Evolutionary conservation across 768 basidiomycete species (phyloP).

Genomic region (Termitomyces sp.): DNA sequence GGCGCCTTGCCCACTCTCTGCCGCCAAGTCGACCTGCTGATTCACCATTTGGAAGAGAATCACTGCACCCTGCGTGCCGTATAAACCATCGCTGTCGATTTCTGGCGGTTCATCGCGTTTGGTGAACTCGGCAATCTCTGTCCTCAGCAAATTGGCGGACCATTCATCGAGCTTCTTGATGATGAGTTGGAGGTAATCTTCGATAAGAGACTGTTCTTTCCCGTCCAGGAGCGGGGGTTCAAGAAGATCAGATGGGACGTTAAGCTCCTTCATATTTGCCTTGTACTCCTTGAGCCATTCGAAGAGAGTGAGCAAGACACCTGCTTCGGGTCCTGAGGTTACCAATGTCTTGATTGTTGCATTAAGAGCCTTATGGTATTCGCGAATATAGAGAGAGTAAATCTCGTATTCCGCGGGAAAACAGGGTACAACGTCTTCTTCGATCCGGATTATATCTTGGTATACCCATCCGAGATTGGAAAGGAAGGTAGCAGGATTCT

Average conservation of each 20-base stretch:
- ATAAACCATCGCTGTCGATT: constrained; percentile 82
- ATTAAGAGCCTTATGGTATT: constrained; percentile 88
- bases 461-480: constrained; percentile 86
- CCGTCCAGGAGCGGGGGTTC: constrained; percentile 93
- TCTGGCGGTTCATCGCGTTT: constrained; percentile 85
- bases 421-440: constrained; percentile 83
- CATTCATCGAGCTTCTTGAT: constrained; percentile 96
- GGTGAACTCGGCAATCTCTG: constrained; percentile 82
- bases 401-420: constrained; percentile 95
- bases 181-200: constrained; percentile 93
- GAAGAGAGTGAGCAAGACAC: constrained; percentile 77
- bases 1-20: constrained; percentile 92
- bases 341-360: constrained; percentile 67
- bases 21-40: constrained; percentile 91
- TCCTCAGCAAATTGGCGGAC: constrained; percentile 90
- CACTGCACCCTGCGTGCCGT: constrained; percentile 88
- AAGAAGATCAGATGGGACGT: constrained; percentile 74
- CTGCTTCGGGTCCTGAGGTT: constrained; percentile 80
- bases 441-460: constrained; percentile 91
- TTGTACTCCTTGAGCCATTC: constrained; percentile 97
- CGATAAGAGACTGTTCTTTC: constrained; percentile 89
- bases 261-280: constrained; percentile 91
- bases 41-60: constrained; percentile 99
- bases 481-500: constrained; percentile 70
- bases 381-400: constrained; percentile 74